Evolutionary conservation across 192 early-diverging fungal species (phyloP).

Genomic region (Phlyctochytrium planicorne): DNA sequence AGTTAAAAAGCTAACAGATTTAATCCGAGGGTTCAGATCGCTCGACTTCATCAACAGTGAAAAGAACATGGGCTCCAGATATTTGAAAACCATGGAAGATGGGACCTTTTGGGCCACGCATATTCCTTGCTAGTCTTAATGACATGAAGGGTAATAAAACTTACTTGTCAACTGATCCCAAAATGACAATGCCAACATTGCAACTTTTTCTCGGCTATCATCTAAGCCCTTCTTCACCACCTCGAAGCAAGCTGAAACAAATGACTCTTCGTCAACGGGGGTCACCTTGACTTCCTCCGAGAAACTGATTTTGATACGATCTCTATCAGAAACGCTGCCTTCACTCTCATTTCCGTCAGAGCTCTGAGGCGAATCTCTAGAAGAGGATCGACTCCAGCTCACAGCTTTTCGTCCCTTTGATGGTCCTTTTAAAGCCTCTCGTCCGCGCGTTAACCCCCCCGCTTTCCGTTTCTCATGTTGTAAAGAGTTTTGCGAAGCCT

Average conservation of each 20-base stretch:
- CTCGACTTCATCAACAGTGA: conserved; percentile 50
- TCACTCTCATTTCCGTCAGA: background rate
- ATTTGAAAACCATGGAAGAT: conserved; percentile 36
- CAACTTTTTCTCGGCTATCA: conserved; percentile 56
- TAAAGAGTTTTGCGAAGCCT: background rate
- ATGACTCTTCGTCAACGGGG: conserved; percentile 35
- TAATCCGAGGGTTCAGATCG: conserved; percentile 59
- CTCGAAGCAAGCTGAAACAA: conserved; percentile 51
- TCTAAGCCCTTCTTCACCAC: conserved; percentile 47
- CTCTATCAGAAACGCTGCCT: background rate
- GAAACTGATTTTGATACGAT: conserved; percentile 23
- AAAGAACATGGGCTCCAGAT: conserved; percentile 49
- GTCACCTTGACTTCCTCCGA: conserved; percentile 23
- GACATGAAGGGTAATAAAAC: conserved; percentile 1
- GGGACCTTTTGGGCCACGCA: conserved; percentile 50
- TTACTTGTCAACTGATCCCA: conserved; percentile 52
- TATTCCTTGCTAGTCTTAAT: conserved; percentile 34
- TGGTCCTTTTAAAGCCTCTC: background rate
- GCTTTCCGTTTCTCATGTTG: background rate
- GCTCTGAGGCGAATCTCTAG: background rate
- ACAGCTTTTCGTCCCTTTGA: background rate
- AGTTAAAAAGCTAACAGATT: conserved; percentile 6
- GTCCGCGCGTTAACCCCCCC: no score
- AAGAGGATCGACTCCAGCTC: background rate
- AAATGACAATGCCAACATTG: conserved; percentile 42